phyloP scores from a whole-genome alignment of 495 filamentous ascomycete species.

The Massariosphaeria phaeospora region DNA sequence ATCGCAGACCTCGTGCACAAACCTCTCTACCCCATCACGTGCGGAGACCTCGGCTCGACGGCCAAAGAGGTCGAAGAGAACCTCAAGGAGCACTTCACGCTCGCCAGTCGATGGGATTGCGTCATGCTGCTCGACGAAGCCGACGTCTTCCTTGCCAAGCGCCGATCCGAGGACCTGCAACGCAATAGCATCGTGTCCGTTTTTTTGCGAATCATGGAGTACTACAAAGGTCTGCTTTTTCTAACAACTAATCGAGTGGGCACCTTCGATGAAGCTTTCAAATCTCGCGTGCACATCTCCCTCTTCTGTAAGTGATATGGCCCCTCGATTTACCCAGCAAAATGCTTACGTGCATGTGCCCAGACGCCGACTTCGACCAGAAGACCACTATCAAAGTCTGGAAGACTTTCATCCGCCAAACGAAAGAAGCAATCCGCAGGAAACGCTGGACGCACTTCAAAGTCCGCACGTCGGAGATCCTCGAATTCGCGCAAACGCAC shows the following conservation, averaged over 20 bases:
- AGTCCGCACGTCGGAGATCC: no score
- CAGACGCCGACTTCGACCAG: no score
- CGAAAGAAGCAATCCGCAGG: no score
- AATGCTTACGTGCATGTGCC: no score
- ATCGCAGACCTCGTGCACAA: constrained; percentile 23
- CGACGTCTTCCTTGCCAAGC: constrained; percentile 22
- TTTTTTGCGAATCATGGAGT: constrained; percentile 54
- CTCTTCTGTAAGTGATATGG: no score
- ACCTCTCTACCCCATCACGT: constrained; percentile 21
- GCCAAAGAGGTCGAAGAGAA: constrained; percentile 16
- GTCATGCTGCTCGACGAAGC: constrained; percentile 23
- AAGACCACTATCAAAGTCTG: no score
- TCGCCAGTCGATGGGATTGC: constrained; percentile 16
- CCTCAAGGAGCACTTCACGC: constrained; percentile 14
- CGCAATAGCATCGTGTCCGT: no score
- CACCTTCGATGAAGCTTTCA: constrained; percentile 19
- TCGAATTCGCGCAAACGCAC: no score
- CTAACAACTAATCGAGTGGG: constrained; percentile 53
- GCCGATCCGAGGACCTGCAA: constrained; percentile 12
- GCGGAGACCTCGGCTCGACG: constrained; percentile 17
- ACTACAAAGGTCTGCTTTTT: constrained; percentile 40
- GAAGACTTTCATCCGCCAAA: no score
- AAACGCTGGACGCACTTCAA: no score
- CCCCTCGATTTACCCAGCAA: no score
- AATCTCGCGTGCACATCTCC: constrained; percentile 15